phyloP scores from a whole-genome alignment of 1,284 basidiomycete genomes.

The Heliocybe sulcata region DNA sequence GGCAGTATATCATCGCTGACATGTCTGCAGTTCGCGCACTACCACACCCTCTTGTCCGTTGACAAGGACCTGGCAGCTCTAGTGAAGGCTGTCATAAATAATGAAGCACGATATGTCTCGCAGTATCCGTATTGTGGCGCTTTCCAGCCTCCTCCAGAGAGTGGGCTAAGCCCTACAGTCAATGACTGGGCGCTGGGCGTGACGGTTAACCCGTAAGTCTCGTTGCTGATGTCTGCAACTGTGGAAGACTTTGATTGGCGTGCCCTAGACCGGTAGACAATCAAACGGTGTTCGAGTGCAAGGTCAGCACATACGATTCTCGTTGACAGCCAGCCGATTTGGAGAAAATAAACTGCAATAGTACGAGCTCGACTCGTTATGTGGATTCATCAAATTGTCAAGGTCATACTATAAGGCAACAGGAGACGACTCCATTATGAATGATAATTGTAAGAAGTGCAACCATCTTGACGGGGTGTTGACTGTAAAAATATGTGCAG shows the following conservation, averaged over 20 bases:
- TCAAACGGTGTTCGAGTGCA: conserved; percentile 71
- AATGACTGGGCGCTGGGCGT: conserved; percentile 64
- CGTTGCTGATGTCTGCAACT: neutral
- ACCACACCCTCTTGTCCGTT: conserved; percentile 45
- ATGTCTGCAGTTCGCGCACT: conserved; percentile 52
- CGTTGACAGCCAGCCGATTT: neutral
- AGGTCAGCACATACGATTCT: conserved; percentile 30
- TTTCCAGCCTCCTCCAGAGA: conserved; percentile 72
- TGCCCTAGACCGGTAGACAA: conserved; percentile 54
- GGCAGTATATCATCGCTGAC: conserved; percentile 6
- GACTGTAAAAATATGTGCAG: conserved; percentile 25
- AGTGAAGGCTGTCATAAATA: conserved; percentile 71
- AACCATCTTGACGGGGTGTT: conserved; percentile 2
- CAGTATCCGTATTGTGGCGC: conserved; percentile 70
- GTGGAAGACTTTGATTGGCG: conserved; percentile 2
- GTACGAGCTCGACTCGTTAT: conserved; percentile 74
- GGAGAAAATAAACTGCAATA: conserved; percentile 16
- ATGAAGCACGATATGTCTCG: conserved; percentile 67
- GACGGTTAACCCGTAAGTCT: conserved; percentile 59
- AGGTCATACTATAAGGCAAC: conserved; percentile 65
- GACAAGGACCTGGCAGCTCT: conserved; percentile 55
- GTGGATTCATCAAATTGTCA: conserved; percentile 72
- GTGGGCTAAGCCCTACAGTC: conserved; percentile 49
- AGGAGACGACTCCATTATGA: conserved; percentile 64
- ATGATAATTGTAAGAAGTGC: conserved; percentile 47